Evolutionary conservation across 78 protist genomes (phyloP).

Genomic region (Paratrimastix pyriformis): DNA sequence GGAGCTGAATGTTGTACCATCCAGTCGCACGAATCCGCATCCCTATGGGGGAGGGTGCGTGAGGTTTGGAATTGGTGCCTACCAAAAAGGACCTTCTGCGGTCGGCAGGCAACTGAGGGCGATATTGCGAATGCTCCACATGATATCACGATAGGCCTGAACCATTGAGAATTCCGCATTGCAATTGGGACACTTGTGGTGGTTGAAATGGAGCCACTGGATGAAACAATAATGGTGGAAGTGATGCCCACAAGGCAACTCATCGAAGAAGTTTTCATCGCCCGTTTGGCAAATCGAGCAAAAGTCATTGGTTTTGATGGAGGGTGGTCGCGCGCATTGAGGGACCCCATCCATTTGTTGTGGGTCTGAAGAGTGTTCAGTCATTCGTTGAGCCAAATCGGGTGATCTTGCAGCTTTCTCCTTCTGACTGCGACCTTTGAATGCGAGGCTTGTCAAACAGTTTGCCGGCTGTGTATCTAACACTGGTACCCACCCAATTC

Average conservation of each 20-base stretch:
- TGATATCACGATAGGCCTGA: neutral
- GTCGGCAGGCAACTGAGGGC: constrained; percentile 7
- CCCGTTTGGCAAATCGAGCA: constrained; percentile 1
- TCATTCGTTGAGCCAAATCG: too few relatives aligned
- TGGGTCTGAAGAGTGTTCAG: too few relatives aligned
- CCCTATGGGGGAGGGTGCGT: too few relatives aligned
- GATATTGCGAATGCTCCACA: constrained; percentile 11
- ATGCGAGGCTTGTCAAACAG: too few relatives aligned
- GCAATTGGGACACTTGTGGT: constrained; percentile 1
- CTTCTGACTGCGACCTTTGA: too few relatives aligned
- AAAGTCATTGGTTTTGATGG: neutral
- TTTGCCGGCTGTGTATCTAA: too few relatives aligned
- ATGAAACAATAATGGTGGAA: neutral
- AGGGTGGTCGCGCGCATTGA: too few relatives aligned
- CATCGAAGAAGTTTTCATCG: neutral
- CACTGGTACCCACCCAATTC: too few relatives aligned
- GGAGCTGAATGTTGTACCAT: constrained; percentile 17
- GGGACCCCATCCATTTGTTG: too few relatives aligned
- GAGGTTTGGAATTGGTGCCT: too few relatives aligned
- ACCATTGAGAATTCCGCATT: neutral
- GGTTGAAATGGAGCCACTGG: constrained; percentile 11
- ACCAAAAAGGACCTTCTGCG: neutral
- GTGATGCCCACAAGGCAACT: neutral
- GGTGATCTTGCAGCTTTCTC: too few relatives aligned
- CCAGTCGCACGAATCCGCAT: constrained; percentile 7